Evolutionary conservation across 2,329 filamentous ascomycete genomes (phyloP).

Genomic region (Xylaria sp.): DNA sequence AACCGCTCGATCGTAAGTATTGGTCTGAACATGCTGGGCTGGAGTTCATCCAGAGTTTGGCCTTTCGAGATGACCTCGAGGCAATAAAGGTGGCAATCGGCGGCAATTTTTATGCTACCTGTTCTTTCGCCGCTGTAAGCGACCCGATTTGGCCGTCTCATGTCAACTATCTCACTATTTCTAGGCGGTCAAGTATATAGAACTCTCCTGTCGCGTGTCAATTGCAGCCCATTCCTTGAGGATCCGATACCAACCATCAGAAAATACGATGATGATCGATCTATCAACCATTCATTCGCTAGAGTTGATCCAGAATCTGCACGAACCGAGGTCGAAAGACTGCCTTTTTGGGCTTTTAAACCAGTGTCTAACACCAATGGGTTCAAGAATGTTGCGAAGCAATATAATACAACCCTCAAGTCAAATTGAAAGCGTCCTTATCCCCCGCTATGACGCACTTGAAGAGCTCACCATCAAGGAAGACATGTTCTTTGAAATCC

Average conservation of each 20-base stretch:
- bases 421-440: slow-evolving; percentile 66
- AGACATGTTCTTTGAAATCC: slow-evolving; percentile 80
- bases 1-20: slow-evolving; percentile 74
- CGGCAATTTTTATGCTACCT: slow-evolving; percentile 86
- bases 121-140: slow-evolving; percentile 83
- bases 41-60: slow-evolving; percentile 79
- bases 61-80: slow-evolving; percentile 79
- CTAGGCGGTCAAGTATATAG: slow-evolving; percentile 81
- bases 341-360: slow-evolving; percentile 87
- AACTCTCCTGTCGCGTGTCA: slow-evolving; percentile 68
- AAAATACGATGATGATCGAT: slow-evolving; percentile 96
- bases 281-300: slow-evolving; percentile 84
- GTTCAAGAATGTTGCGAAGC: slow-evolving; percentile 78
- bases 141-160: background rate
- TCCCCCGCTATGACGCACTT: slow-evolving; percentile 78
- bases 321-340: slow-evolving; percentile 77
- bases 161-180: slow-evolving; percentile 24
- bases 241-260: slow-evolving; percentile 84
- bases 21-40: slow-evolving; percentile 83
- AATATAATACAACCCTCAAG: slow-evolving; percentile 91
- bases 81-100: slow-evolving; percentile 78
- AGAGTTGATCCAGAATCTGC: slow-evolving; percentile 88
- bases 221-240: slow-evolving; percentile 83
- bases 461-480: slow-evolving; percentile 82
- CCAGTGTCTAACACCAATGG: slow-evolving; percentile 87